Evolutionary conservation across 345 rosid species (phyloP), one percentile per base, ranked within the genome.

Genomic region (Geranium rotundifolium): DNA sequence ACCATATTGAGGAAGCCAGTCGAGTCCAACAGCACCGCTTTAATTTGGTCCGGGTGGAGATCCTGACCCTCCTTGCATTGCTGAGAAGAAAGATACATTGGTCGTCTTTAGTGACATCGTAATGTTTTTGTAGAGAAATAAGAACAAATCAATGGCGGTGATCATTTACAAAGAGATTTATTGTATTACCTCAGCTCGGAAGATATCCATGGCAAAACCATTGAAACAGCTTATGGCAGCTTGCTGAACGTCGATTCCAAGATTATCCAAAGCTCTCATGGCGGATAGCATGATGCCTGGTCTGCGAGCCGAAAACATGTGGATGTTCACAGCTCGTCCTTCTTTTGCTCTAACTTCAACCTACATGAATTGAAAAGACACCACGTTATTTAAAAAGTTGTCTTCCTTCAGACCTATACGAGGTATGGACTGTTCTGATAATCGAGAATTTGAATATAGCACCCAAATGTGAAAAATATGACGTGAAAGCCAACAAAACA

Each of bases 181-280:
- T n/a, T 31, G 4, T 7, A 52, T 29, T 52, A 92, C 98, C 96
- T 92, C 96, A 65, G 98, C 98, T 56, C 87, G 85, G 80, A 92
- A 92, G 66, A 92, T 84, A 76, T 89, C 98, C 78, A 92, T 66
- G 2, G 96, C 95, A 59, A 92, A 92, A 19, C 93, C 98, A 61
- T 92, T 92, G 81, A 89, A 89, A 69, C 98, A 89, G 81, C 98
- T 92, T 61, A 87, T 85, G 63, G 89, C 96, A 18, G 98, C 96
- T 77, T 89, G 97, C 72, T 89, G 98, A 77, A 92, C 79, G 76
- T 89, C 98, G 63, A 92, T 68, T 3, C 96, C 95, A 27, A 92
- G 95, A 80, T 82, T 87, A 76, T 89, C 98, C 60, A 92, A 66
- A 50, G 96, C 96, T 71, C 84, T 83, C 93, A 92, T 87, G 39